Conservation (phyloP, 2,329 filamentous ascomycete genomes). For the Falciphora oryzae region DNA sequence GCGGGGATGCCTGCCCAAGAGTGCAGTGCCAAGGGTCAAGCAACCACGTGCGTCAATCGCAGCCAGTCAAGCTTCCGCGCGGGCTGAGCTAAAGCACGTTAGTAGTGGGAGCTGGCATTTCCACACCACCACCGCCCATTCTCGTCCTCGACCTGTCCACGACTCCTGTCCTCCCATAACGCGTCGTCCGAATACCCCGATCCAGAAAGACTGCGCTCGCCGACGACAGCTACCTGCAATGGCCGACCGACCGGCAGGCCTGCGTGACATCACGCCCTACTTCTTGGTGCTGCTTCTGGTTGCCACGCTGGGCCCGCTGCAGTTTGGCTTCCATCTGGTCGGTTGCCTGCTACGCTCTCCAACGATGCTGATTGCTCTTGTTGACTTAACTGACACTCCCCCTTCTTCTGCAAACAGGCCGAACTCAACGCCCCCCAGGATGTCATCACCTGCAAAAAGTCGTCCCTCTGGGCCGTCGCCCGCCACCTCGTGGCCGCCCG, state of each 20-base stretch:
- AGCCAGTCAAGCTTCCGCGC: background rate
- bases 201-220: background rate
- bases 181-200: background rate
- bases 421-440: constrained; percentile 94
- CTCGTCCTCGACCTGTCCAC: background rate
- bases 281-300: constrained; percentile 70
- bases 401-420: constrained; percentile 47
- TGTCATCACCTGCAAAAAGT: constrained; percentile 78
- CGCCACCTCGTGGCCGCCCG: constrained; percentile 30
- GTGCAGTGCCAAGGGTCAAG: constrained; percentile 14
- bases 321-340: constrained; percentile 93
- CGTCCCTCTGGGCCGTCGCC: constrained; percentile 29
- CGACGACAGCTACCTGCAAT: background rate
- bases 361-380: constrained; percentile 11
- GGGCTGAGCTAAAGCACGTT: background rate
- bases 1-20: constrained; percentile 10
- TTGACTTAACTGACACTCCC: constrained; percentile 8
- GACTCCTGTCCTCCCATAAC: background rate
- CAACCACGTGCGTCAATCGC: background rate
- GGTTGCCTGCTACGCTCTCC: constrained; percentile 17
- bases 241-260: constrained; percentile 1
- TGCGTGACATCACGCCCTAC: constrained; percentile 61
- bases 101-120: background rate
- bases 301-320: constrained; percentile 78
- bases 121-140: background rate